Evolutionary conservation across 176 grass and related monocot species (phyloP).

Genomic region (Lolium perenne): DNA sequence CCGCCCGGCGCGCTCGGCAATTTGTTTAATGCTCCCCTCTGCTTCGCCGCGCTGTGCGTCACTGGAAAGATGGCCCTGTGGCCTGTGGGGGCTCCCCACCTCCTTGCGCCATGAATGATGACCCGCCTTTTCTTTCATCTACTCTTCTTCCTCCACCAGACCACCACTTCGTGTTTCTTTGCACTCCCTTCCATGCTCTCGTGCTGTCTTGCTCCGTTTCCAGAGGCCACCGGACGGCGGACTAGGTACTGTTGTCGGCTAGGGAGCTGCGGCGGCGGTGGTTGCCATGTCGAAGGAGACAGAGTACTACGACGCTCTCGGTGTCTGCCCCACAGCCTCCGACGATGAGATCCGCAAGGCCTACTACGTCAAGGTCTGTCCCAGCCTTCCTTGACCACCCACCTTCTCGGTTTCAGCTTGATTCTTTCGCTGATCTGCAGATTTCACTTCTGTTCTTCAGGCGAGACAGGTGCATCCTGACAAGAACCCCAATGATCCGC

Average conservation of each 20-base stretch:
- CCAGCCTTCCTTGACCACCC: not conserved
- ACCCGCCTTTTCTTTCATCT: constrained; percentile 26
- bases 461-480: constrained; percentile 87
- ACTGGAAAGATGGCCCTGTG: constrained; percentile 61
- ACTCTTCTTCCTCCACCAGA: constrained; percentile 13
- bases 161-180: constrained; percentile 9
- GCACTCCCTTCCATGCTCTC: constrained; percentile 30
- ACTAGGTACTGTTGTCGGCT: constrained; percentile 9
- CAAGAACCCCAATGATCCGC: constrained; percentile 77
- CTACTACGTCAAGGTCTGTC: constrained; percentile 85
- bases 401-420: not conserved
- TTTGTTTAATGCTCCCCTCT: constrained; percentile 43
- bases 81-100: constrained; percentile 42
- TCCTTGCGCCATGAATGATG: constrained; percentile 47
- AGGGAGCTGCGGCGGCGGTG: constrained; percentile 24
- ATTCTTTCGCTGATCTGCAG: not conserved
- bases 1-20: constrained; percentile 31
- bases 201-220: not conserved
- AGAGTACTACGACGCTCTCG: constrained; percentile 95
- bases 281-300: constrained; percentile 85
- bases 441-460: constrained; percentile 37
- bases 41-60: constrained; percentile 41
- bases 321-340: constrained; percentile 68
- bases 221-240: not conserved
- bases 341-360: constrained; percentile 98